Conservation (phyloP, 176 grass and related monocot genomes). For the Tillandsia fasciculata region DNA sequence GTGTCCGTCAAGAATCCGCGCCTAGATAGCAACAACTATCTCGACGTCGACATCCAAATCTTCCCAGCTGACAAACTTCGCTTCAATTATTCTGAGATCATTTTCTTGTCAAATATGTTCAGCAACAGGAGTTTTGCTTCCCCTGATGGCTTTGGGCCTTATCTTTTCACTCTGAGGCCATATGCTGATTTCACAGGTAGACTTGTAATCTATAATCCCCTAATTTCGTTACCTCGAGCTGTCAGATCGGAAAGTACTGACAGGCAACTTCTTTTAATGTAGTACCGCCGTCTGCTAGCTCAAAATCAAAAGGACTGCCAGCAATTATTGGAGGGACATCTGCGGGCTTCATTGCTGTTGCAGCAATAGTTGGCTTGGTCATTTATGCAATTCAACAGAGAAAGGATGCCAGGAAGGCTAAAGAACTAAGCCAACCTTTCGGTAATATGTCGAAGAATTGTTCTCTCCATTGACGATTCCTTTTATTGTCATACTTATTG, state of each 20-base stretch:
- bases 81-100: too few relatives aligned
- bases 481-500: not conserved
- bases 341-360: constrained; percentile 17
- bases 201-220: too few relatives aligned
- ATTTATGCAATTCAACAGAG: constrained; percentile 37
- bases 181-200: too few relatives aligned
- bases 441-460: constrained; percentile 21
- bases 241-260: not conserved
- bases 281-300: constrained; percentile 18
- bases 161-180: too few relatives aligned
- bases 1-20: constrained; percentile 30
- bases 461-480: constrained; percentile 2
- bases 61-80: too few relatives aligned
- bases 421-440: constrained; percentile 34
- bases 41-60: too few relatives aligned
- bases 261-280: constrained; percentile 14
- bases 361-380: constrained; percentile 21
- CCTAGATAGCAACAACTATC: not conserved
- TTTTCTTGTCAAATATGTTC: too few relatives aligned
- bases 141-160: too few relatives aligned
- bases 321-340: constrained; percentile 34
- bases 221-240: not conserved
- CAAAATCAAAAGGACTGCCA: constrained; percentile 11
- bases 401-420: constrained; percentile 38
- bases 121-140: too few relatives aligned